Evolutionary conservation across 2,329 filamentous ascomycete genomes (phyloP).

Genomic region (Fusarium sp.): DNA sequence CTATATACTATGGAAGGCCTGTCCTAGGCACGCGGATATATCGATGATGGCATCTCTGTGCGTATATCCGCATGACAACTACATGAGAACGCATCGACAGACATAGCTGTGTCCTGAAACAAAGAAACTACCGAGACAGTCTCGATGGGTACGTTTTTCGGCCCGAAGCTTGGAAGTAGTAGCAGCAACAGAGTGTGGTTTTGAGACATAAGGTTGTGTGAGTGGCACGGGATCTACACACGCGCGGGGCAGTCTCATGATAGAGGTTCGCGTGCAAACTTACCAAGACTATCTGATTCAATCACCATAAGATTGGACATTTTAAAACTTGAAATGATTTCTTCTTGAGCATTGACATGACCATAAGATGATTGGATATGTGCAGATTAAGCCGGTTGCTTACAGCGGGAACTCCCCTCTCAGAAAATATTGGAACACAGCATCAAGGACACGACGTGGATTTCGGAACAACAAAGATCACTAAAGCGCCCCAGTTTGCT

Average conservation of each 20-base stretch:
- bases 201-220: conserved; percentile 13
- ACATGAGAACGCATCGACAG: conserved; percentile 14
- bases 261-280: conserved; percentile 1
- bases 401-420: rapidly evolving
- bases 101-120: neutral
- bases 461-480: neutral
- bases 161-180: rapidly evolving
- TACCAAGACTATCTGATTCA: neutral
- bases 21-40: neutral
- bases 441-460: neutral
- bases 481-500: rapidly evolving
- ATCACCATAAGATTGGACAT: rapidly evolving
- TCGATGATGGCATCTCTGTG: neutral
- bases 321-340: neutral
- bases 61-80: conserved; percentile 6
- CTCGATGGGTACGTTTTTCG: neutral
- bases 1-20: neutral
- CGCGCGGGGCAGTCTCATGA: conserved; percentile 26
- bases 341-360: too few species aligned
- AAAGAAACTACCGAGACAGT: neutral
- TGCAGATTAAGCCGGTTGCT: rapidly evolving
- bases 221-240: conserved; percentile 26
- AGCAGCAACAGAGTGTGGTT: neutral
- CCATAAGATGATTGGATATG: neutral
- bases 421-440: rapidly evolving